Base-by-base conservation (phyloP, 1,139 yeast genomes). In the Keqinozyma sinolaborantium region DNA sequence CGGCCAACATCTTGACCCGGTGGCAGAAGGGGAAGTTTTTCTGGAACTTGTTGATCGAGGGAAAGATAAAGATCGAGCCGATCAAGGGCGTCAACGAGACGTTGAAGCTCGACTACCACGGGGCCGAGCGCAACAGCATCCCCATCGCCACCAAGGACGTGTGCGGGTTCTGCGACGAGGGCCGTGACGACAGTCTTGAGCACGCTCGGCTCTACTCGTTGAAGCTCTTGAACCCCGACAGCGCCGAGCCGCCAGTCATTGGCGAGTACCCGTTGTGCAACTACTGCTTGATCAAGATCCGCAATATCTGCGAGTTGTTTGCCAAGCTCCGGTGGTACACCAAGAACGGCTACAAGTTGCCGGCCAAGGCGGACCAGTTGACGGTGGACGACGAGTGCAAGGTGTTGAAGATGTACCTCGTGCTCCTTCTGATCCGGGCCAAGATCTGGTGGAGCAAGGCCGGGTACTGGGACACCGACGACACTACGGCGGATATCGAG, bases 151-250 rank as follows among this genome's bases (percentile, higher is more conserved):
- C 81, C 13, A 64, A 71, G 34, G 77, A 79, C 3, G 77, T 87
- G 3, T 90, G 97, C 58, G 71, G 88, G 6, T 65, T 88, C 30
- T 90, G 97, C 61, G 92, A 88, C 7, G 96, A 88, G 54, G 51
- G 61, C 11, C 70, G 94, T 39, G 73, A 73, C 47, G 85, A 79
- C 45, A 71, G 77, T 37, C 64, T 85, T 40, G 84, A 82, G 42
- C 90, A 85, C 56, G 82, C 90, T 3, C 71, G 97, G 41, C 60
- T 86, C 44, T 85, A 88, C 55, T 73, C 74, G 33, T 63, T 88
- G 49, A 82, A 79, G 37, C 50, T 69, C 33, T 49, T 56, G 29
- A 58, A 48, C 35, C 49, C 55, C 2, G 58, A 53, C 13, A 42
- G 40, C 5, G 28, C 29, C 12, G 37, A 40, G 20, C 61, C 54